Base-by-base conservation (phyloP, 345 rosid species). In the Pistacia integerrima region DNA sequence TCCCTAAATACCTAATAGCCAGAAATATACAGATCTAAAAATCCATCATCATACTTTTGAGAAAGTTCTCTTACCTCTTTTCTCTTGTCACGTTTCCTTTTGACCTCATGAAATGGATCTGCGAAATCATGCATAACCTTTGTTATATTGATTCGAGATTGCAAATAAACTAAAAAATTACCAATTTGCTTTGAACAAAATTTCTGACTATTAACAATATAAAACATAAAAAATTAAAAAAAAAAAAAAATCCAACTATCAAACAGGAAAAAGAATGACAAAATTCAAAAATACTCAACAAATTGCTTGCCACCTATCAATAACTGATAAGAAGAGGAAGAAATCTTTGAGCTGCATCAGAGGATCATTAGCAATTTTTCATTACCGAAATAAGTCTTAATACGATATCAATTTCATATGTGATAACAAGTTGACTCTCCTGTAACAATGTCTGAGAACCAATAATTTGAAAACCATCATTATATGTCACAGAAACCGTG, bases 61-160 rank as follows among this genome's bases (percentile, higher is more conserved):
- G 56, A 18, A 73, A 48, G 17, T 54, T 33, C 4, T 64, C 74
- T 36, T 85, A 93, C 98, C 91, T 93, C 97, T 84, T 93, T 94
- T 71, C 77, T 91, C 83, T 82, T 86, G 75, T 90, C 97, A 12
- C 97, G 95, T 78, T 85, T 94, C 58, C 94, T 89, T 81, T 84
- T 94, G 64, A 94, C 98, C 88, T 90, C 97, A 68, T 80, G 95
- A 81, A 94, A 94, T 67, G 98, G 75, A 86, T 87, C 98, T 94
- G 94, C 74, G 67, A 69, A 84, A 71, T 76, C 72, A 82, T 54
- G 75, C 70, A 82, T 41, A 76, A 57, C 67, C n/a, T 54, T 41
- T 35, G 58, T 83, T 72, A 84, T 79, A 52, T 60, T 25, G 25
- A 59, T 67, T 77, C 38, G 51, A 69, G 57, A 46, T 33, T 48